Evolutionary conservation across 129 eudicot species (phyloP).

Genomic region (Flaveria linearis): DNA sequence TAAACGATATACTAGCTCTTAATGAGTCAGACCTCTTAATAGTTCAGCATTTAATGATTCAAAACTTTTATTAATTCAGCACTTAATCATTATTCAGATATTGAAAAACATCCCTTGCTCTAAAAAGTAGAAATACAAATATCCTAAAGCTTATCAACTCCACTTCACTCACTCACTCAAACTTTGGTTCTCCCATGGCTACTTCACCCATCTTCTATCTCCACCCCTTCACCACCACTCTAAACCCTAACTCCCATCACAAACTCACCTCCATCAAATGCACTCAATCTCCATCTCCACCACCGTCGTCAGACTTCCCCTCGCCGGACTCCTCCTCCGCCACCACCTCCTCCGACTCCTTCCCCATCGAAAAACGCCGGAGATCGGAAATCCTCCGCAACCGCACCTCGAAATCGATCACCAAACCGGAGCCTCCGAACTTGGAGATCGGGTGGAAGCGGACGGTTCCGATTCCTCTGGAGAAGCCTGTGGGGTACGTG

Average conservation of each 20-base stretch:
- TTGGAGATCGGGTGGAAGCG: slow-evolving; percentile 91
- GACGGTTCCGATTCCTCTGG: slow-evolving; percentile 58
- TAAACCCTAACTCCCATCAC: slow-evolving; percentile 6
- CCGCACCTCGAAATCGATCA: slow-evolving; percentile 43
- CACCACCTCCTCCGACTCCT: slow-evolving; percentile 48
- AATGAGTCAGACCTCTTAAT: no score
- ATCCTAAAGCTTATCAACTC: no score
- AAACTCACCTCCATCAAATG: slow-evolving; percentile 39
- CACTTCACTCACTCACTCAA: no score
- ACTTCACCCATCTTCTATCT: slow-evolving; percentile 47
- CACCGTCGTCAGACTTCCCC: slow-evolving; percentile 28
- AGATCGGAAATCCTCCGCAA: slow-evolving; percentile 66
- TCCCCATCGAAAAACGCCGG: slow-evolving; percentile 74
- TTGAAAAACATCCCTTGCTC: no score
- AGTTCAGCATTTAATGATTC: no score
- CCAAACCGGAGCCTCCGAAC: slow-evolving; percentile 68
- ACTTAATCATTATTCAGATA: no score
- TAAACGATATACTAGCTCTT: no score
- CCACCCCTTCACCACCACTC: slow-evolving; percentile 21
- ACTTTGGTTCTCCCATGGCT: slow-evolving; percentile 28
- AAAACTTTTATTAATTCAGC: no score
- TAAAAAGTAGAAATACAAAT: no score
- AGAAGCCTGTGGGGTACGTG: slow-evolving; percentile 75
- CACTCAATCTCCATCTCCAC: slow-evolving; percentile 31
- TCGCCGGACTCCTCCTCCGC: slow-evolving; percentile 35